Evolutionary conservation across 78 protist species (phyloP).

Genomic region (Dictyostelium firmibasis): DNA sequence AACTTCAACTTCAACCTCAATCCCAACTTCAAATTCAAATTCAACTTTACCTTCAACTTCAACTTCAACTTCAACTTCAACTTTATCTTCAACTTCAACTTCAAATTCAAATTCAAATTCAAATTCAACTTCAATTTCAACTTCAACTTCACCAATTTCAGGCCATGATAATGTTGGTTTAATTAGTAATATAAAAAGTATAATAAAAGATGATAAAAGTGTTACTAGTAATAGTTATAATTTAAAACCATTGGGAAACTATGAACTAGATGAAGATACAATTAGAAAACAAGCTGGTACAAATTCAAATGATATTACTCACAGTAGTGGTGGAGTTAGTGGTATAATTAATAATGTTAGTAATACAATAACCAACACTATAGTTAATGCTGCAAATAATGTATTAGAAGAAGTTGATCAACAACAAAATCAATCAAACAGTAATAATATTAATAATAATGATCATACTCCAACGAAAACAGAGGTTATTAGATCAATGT

Average conservation of each 20-base stretch:
- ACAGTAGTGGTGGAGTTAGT: neutral
- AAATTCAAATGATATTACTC: neutral
- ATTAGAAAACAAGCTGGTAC: neutral
- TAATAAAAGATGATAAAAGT: neutral
- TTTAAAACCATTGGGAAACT: neutral
- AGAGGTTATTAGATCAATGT: neutral
- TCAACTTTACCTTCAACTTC: too few species aligned
- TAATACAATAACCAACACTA: neutral
- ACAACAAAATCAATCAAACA: neutral
- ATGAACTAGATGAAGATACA: neutral
- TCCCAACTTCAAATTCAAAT: too few species aligned
- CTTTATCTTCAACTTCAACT: neutral
- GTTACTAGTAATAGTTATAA: neutral
- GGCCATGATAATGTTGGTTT: neutral
- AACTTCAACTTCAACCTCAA: neutral
- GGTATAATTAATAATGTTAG: neutral
- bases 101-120: too few species aligned
- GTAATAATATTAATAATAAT: neutral
- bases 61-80: neutral
- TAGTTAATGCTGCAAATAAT: neutral
- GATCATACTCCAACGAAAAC: neutral
- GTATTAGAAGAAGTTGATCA: neutral
- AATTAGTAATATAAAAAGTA: neutral
- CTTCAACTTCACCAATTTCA: neutral
- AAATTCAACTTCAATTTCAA: too few species aligned